Percentiles rank a stretch among this genome's conserved stretches.
Evolutionary conservation across 352 stramenopile species (phyloP).

Genomic region (Phytophthora lateralis): DNA sequence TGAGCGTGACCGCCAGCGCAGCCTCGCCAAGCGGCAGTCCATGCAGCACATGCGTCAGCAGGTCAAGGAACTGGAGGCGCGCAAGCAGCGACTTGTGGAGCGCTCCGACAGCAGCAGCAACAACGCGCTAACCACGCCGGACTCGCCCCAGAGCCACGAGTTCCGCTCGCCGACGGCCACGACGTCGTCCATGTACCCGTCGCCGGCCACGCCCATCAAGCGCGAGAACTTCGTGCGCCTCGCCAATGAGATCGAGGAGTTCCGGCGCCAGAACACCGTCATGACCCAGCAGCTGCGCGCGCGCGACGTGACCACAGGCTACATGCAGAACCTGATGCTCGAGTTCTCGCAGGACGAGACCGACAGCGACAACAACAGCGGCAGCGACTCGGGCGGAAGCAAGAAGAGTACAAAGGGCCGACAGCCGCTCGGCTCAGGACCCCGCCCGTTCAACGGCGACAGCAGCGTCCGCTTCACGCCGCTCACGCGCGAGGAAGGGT

Average conservation of each 20-base stretch:
- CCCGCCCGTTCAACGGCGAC: slow-evolving; percentile 23
- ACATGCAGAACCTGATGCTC: slow-evolving; percentile 63
- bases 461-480: slow-evolving; percentile 40
- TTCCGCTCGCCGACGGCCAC: slow-evolving; percentile 7
- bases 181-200: slow-evolving; percentile 13
- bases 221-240: slow-evolving; percentile 51
- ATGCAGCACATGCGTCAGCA: slow-evolving; percentile 56
- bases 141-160: slow-evolving; percentile 12
- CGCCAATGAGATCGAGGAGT: slow-evolving; percentile 48
- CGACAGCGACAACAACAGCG: slow-evolving; percentile 27
- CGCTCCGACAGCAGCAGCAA: slow-evolving; percentile 4
- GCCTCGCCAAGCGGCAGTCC: slow-evolving; percentile 56
- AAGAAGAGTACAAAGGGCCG: slow-evolving; percentile 2
- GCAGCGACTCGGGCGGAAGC: slow-evolving; percentile 10
- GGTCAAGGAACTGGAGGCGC: slow-evolving; percentile 49
- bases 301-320: slow-evolving; percentile 55
- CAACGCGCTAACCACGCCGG: not conserved
- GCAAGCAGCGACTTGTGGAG: slow-evolving; percentile 48
- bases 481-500: slow-evolving; percentile 41
- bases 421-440: slow-evolving; percentile 17
- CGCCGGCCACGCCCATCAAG: slow-evolving; percentile 9
- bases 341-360: slow-evolving; percentile 38
- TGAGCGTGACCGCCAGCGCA: slow-evolving; percentile 63
- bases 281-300: slow-evolving; percentile 46
- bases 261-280: slow-evolving; percentile 50